Conservation (phyloP, 176 grass and related monocot species). For the Tillandsia leiboldiana region DNA sequence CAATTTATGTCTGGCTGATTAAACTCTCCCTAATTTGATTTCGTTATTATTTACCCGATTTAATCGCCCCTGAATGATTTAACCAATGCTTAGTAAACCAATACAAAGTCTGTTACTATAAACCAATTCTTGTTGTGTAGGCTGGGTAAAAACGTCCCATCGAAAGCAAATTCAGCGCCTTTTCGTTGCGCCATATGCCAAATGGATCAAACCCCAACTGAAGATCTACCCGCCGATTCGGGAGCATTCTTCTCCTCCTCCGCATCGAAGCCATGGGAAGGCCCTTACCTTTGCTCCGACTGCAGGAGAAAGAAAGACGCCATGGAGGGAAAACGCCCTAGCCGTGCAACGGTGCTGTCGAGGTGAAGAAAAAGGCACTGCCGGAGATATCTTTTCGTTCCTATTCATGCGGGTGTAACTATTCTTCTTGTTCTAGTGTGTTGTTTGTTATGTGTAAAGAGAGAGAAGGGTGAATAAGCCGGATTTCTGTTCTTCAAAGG, state of each 20-base stretch:
- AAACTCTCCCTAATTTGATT: too few relatives aligned
- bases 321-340: constrained; percentile 72
- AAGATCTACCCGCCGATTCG: constrained; percentile 44
- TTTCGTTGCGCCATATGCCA: constrained; percentile 81
- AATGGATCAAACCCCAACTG: constrained; percentile 41
- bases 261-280: constrained; percentile 36
- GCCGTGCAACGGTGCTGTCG: neutral
- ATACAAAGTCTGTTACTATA: neutral
- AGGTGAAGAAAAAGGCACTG: neutral
- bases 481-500: neutral
- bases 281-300: constrained; percentile 73
- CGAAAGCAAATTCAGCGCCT: constrained; percentile 41
- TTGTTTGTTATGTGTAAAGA: neutral
- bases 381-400: neutral
- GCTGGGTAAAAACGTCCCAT: constrained; percentile 40
- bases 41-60: neutral
- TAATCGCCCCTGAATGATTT: neutral
- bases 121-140: constrained; percentile 24
- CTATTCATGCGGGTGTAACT: neutral
- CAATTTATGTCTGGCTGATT: too few relatives aligned
- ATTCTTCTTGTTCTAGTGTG: neutral
- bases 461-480: neutral
- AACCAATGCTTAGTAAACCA: neutral
- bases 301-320: constrained; percentile 98
- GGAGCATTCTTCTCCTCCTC: constrained; percentile 32